Evolutionary conservation across 306 rosid species (phyloP).

Genomic region (Lathyrus oleraceus): DNA sequence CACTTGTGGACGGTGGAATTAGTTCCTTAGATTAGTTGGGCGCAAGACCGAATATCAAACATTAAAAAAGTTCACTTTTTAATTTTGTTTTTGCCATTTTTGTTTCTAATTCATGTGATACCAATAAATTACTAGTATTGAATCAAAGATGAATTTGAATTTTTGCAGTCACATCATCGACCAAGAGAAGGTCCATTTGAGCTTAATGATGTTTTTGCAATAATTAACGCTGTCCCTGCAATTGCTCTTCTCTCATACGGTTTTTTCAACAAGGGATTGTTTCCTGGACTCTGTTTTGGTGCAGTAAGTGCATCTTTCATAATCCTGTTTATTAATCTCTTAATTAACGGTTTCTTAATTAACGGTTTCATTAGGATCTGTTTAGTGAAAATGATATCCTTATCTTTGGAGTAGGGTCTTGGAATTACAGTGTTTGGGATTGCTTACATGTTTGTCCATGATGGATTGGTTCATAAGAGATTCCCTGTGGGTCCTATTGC

Average conservation of each 20-base stretch:
- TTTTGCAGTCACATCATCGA: conserved; percentile 83
- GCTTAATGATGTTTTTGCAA: conserved; percentile 90
- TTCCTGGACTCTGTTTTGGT: conserved; percentile 95
- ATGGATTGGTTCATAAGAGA: conserved; percentile 91
- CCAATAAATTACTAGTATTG: neutral
- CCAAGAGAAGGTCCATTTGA: conserved; percentile 98
- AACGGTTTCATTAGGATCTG: conserved; percentile 44
- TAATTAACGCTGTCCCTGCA: conserved; percentile 86
- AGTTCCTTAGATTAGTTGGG: too few relatives aligned
- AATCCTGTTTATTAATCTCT: conserved; percentile 30
- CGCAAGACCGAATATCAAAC: too few relatives aligned
- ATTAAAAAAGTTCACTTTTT: too few relatives aligned
- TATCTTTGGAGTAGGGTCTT: conserved; percentile 59
- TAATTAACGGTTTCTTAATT: conserved; percentile 39
- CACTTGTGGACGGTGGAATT: too few relatives aligned
- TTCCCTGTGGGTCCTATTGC: conserved; percentile 99
- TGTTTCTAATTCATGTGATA: too few relatives aligned
- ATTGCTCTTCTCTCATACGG: conserved; percentile 83
- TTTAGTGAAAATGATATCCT: conserved; percentile 28
- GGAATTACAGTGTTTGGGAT: conserved; percentile 97
- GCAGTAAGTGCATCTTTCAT: conserved; percentile 62
- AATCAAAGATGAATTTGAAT: conserved; percentile 22
- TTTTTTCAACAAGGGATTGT: conserved; percentile 78
- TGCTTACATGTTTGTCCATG: conserved; percentile 99
- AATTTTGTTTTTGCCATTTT: too few relatives aligned